A percentile compares a stretch with the other conserved stretches of the same genome.
Conservation (phyloP, 1,139 yeast species). For the Saccharomycopsis crataegensis region DNA sequence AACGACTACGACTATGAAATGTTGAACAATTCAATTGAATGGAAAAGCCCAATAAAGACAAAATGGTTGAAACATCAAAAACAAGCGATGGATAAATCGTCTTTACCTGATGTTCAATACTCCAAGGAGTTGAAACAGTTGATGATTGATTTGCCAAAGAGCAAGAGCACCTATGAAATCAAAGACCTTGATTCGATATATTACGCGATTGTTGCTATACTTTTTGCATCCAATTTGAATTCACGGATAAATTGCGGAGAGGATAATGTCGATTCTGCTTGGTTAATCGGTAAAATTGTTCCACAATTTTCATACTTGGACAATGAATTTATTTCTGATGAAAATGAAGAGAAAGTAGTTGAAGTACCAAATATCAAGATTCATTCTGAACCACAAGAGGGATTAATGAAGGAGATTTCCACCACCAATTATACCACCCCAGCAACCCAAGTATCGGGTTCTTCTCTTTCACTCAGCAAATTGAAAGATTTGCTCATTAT, state of each 20-base stretch:
- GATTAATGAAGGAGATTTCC: conserved; percentile 3
- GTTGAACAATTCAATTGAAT: conserved; percentile 45
- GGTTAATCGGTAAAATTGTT: conserved; percentile 82
- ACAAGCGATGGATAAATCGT: not conserved
- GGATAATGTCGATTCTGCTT: conserved; percentile 60
- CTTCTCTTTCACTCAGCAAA: conserved; percentile 22
- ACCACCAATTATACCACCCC: not conserved
- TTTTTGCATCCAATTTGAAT: conserved; percentile 74
- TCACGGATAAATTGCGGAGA: conserved; percentile 39
- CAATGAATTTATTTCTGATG: conserved; percentile 39
- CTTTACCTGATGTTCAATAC: conserved; percentile 8
- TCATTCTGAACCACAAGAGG: not conserved
- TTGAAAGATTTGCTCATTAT: conserved; percentile 52
- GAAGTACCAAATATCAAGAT: not conserved
- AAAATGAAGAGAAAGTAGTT: conserved; percentile 23
- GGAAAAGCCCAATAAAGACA: conserved; percentile 45
- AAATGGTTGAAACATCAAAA: conserved; percentile 28
- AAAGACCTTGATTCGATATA: conserved; percentile 4
- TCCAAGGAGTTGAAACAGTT: conserved; percentile 7
- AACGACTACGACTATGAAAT: conserved; percentile 20
- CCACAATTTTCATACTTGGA: conserved; percentile 77
- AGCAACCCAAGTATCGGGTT: not conserved
- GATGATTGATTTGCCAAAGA: conserved; percentile 18
- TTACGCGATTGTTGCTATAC: conserved; percentile 41
- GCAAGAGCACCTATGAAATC: not conserved